Evolutionary conservation across 1,284 basidiomycete species (phyloP), one percentile per base, ranked within the genome.

Genomic region (Cutaneotrichosporon sp.): DNA sequence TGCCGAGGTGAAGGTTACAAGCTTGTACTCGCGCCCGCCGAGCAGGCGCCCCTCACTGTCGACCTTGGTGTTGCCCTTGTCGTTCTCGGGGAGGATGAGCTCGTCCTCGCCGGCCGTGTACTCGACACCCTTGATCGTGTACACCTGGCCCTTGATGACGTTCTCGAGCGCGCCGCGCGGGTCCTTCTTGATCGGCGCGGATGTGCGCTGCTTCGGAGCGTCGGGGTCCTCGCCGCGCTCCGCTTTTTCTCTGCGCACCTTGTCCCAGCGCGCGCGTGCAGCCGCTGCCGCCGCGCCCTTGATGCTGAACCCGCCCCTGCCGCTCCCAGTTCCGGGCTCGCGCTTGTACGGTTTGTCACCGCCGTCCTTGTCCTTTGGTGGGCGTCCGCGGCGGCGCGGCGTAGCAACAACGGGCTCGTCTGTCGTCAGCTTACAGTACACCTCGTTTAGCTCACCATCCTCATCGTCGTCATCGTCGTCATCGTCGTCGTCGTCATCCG

Each of bases 1-100:
- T 0, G 91, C 88, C 1, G 94, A 87, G 16, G 86, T 82, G 74
- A 98, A 97, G 1, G 94, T 95, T 54, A 87, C 83, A 1, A 92
- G 87, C 79, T 95, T 97, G 84, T 92, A 97, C 63, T 85, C 84
- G 54, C 95, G 87, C 47, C 88, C 93, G 58, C 89, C 95, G 3
- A 91, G 86, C 27, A 99, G 77, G 66, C 88, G 87, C 6, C 95
- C 95, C 64, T 88, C 84, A 57, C 81, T 81, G 74, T 98, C 94
- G 36, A 99, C 89, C 82, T 99, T 99, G 62, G 87, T 85, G 75
- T 98, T 90, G 16, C 95, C 95, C 66, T 89, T 92, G 45, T 86
- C 84, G 72, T 98, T 90, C 51, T 91, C 86, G 1, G 88, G 87
- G 5, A 93, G 89, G 52, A 89, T 81, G 67, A 95, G 87, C 79